phyloP scores from a whole-genome alignment of 179 eudicot species.

The Actinidia arguta region DNA sequence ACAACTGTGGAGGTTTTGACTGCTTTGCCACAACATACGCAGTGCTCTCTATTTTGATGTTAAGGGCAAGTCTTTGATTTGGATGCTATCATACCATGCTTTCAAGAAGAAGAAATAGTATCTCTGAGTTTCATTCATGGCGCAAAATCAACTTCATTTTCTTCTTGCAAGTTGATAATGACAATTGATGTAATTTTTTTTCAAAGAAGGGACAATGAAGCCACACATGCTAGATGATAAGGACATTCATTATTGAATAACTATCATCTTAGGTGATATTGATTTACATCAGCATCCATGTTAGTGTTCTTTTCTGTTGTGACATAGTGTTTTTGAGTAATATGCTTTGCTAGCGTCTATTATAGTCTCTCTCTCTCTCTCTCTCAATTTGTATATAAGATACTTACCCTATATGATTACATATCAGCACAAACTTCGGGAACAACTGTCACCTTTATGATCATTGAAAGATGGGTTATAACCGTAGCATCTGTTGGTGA shows the following conservation, averaged over 20 bases:
- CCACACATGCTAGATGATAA: background rate
- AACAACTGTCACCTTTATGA: constrained; percentile 91
- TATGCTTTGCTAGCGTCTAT: too few species aligned
- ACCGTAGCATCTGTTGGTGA: constrained; percentile 99
- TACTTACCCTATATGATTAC: constrained; percentile 19
- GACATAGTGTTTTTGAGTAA: too few species aligned
- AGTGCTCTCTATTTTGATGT: background rate
- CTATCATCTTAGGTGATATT: background rate
- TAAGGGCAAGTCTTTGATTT: background rate
- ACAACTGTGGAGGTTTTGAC: background rate
- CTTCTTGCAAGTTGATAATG: background rate
- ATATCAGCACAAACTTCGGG: constrained; percentile 86
- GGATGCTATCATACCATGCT: background rate
- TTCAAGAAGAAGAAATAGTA: background rate
- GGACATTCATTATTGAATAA: background rate
- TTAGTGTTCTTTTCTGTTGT: background rate
- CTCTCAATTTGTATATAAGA: background rate
- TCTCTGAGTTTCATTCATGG: background rate
- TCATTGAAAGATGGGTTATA: constrained; percentile 88
- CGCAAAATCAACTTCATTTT: background rate
- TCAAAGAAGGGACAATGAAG: background rate
- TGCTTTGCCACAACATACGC: background rate
- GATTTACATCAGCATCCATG: background rate
- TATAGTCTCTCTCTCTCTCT: background rate
- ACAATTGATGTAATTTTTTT: background rate